phyloP scores from a whole-genome alignment of 2,329 filamentous ascomycete species.

The Fusarium hainanense region DNA sequence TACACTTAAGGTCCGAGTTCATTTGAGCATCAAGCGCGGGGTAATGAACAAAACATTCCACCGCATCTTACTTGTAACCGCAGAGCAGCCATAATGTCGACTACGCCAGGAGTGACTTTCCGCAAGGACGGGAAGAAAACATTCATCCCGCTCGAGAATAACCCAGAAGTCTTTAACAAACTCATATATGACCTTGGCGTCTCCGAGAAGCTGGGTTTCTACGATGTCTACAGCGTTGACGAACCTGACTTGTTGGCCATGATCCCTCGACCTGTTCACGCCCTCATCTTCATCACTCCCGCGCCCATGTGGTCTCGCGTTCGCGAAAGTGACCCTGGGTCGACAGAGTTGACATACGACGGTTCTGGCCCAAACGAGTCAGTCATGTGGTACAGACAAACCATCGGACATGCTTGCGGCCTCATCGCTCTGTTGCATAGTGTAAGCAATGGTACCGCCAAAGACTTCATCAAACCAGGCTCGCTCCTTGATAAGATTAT shows the following conservation, averaged over 20 bases:
- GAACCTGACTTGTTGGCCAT: slow-evolving; percentile 80
- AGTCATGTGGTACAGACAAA: slow-evolving; percentile 87
- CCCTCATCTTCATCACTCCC: slow-evolving; percentile 84
- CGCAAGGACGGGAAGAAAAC: slow-evolving; percentile 46
- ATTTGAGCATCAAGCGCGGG: slow-evolving; percentile 5
- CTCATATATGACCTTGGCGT: slow-evolving; percentile 79
- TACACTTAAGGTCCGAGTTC: background rate
- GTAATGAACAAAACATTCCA: slow-evolving; percentile 3
- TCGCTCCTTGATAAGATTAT: slow-evolving; percentile 70
- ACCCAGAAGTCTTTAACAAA: slow-evolving; percentile 81
- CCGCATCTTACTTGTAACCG: background rate
- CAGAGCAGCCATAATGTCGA: slow-evolving; percentile 24
- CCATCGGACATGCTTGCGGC: slow-evolving; percentile 84
- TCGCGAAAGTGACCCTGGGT: slow-evolving; percentile 42
- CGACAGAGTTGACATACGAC: slow-evolving; percentile 48
- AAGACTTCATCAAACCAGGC: slow-evolving; percentile 62
- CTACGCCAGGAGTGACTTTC: slow-evolving; percentile 29
- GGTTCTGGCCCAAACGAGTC: slow-evolving; percentile 63
- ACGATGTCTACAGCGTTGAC: slow-evolving; percentile 85
- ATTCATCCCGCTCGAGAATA: slow-evolving; percentile 63
- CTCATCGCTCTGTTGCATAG: slow-evolving; percentile 81
- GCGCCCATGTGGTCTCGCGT: slow-evolving; percentile 61
- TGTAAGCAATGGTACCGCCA: slow-evolving; percentile 74
- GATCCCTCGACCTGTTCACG: slow-evolving; percentile 76
- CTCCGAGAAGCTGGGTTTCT: slow-evolving; percentile 74